Evolutionary conservation across 2,329 filamentous ascomycete genomes (phyloP), one percentile per base, ranked within the genome.

Genomic region (Hymenoscyphus linearis): DNA sequence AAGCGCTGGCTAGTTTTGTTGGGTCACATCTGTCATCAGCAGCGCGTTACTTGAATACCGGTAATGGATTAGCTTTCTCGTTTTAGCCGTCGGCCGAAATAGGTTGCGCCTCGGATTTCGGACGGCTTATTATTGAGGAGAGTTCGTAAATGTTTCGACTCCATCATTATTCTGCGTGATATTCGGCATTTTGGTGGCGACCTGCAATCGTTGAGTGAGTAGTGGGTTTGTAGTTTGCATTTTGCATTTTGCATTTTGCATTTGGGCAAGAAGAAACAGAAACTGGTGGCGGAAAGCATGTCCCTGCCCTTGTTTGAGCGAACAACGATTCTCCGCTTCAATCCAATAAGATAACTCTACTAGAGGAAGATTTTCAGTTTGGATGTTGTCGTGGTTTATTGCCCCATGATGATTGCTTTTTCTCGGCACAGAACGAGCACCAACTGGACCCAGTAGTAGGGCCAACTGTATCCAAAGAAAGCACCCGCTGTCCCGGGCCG

Each of bases 51-150:
- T 25, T 55, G 34, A 27, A 44, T 40, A n/a, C n/a, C n/a, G n/a
- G n/a, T n/a, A 40, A 25, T 56, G 54, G 31, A 36, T 56, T 56
- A n/a, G 18, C 31, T 31, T 31, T 50, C 25, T 58, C 54, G 35
- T 25, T 62, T 62, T 62, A 62, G 52, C 60, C 60, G 60, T 58
- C 56, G 56, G 56, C 44, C 55, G 40, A 56, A 58, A 59, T 37
- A 59, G 40, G 50, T n/a, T 18, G n/a, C 40, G 40, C 40, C 40
- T 27, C 40, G 40, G 40, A 18, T 47, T 47, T 47, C n/a, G 40
- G 40, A 47, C 40, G 40, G 40, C 40, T 44, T 44, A 18, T 18
- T n/a, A 18, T 9, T n/a, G n/a, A n/a, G 22, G 40, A 47, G 40
- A 47, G 40, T 47, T 47, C 40, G 40, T 47, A 47, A 47, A 47